A percentile compares a stretch with the other conserved stretches of the same genome.
Evolutionary conservation across 129 eudicot species (phyloP).

Genomic region (Lonicera japonica): DNA sequence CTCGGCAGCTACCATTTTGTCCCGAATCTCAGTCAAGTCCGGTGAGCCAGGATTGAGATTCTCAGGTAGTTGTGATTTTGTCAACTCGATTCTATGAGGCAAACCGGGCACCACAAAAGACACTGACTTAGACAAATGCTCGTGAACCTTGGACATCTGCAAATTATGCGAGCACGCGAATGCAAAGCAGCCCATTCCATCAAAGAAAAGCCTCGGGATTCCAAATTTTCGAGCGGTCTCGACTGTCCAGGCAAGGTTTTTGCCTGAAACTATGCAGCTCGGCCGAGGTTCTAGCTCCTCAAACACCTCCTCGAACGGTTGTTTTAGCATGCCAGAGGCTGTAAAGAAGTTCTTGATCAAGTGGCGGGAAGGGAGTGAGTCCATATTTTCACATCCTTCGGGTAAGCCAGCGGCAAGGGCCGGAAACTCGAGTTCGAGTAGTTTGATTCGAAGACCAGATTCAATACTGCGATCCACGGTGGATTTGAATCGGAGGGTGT

Average conservation of each 20-base stretch:
- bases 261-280: slow-evolving; percentile 35
- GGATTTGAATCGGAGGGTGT: slow-evolving; percentile 32
- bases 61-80: slow-evolving; percentile 29
- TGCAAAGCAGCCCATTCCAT: slow-evolving; percentile 41
- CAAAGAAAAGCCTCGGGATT: slow-evolving; percentile 35
- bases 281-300: slow-evolving; percentile 15
- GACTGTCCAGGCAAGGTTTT: slow-evolving; percentile 29
- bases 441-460: slow-evolving; percentile 33
- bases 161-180: slow-evolving; percentile 18
- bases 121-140: slow-evolving; percentile 9
- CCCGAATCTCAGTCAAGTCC: slow-evolving; percentile 28
- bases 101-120: slow-evolving; percentile 31
- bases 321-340: slow-evolving; percentile 19
- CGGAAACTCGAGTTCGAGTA: slow-evolving; percentile 30
- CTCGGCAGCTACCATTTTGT: slow-evolving; percentile 30
- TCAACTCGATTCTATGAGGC: slow-evolving; percentile 18
- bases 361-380: slow-evolving; percentile 18
- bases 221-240: slow-evolving; percentile 17
- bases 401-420: slow-evolving; percentile 28
- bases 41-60: slow-evolving; percentile 23
- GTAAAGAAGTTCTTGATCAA: slow-evolving; percentile 19
- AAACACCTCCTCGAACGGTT: slow-evolving; percentile 22
- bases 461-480: slow-evolving; percentile 29
- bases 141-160: slow-evolving; percentile 13
- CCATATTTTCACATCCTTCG: slow-evolving; percentile 29